Evolutionary conservation across 805 yeast genomes (phyloP).

Genomic region (Saturnispora kantuleensis): DNA sequence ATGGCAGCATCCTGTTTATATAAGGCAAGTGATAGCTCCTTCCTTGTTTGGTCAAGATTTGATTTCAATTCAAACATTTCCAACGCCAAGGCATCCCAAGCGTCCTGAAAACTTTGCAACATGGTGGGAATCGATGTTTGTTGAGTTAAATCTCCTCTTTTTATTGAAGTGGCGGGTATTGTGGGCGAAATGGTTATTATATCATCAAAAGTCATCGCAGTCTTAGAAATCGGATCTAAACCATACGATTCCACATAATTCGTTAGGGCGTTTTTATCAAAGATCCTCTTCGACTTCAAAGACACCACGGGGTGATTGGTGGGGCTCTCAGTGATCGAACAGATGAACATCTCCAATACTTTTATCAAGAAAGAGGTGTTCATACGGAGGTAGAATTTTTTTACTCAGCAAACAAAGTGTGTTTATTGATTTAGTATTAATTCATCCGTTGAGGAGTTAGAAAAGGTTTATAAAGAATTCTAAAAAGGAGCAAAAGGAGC

Average conservation of each 20-base stretch:
- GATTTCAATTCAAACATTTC: slow-evolving; percentile 72
- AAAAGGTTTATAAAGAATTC: slow-evolving; percentile 4
- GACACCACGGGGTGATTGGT: slow-evolving; percentile 70
- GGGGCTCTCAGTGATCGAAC: slow-evolving; percentile 54
- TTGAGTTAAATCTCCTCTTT: slow-evolving; percentile 18
- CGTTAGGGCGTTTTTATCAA: slow-evolving; percentile 52
- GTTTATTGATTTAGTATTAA: slow-evolving; percentile 4
- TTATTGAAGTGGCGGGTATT: slow-evolving; percentile 12
- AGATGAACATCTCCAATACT: slow-evolving; percentile 14
- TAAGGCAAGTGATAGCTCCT: slow-evolving; percentile 66
- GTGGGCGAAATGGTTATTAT: slow-evolving; percentile 32
- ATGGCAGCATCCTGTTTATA: slow-evolving; percentile 89
- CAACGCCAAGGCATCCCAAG: slow-evolving; percentile 81
- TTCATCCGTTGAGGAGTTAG: slow-evolving; percentile 16
- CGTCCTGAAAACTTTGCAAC: slow-evolving; percentile 67
- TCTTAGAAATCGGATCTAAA: slow-evolving; percentile 67
- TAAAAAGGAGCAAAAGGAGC: slow-evolving; percentile 1
- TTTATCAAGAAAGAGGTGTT: not conserved
- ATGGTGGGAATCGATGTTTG: slow-evolving; percentile 66
- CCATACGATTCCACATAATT: slow-evolving; percentile 56
- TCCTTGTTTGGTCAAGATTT: slow-evolving; percentile 53
- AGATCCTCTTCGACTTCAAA: slow-evolving; percentile 57
- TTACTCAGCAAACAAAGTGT: too few species aligned
- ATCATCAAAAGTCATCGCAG: slow-evolving; percentile 49
- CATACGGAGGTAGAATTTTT: not conserved